Evolutionary conservation across 805 yeast genomes (phyloP).

Genomic region (Metschnikowia gelsemii): DNA sequence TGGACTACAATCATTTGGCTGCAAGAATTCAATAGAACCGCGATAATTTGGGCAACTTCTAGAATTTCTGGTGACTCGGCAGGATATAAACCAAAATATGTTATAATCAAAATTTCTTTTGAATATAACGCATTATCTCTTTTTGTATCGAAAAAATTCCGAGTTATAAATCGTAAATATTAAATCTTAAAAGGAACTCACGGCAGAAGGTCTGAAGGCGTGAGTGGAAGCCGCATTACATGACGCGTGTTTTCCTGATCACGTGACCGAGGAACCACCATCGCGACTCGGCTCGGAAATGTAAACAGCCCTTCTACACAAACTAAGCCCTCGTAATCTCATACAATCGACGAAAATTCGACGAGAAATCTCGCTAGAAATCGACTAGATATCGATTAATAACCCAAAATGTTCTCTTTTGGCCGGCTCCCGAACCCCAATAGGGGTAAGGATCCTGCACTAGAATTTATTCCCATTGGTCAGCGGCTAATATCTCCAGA

Average conservation of each 20-base stretch:
- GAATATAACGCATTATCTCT: too few relatives aligned
- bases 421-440: conserved; percentile 20
- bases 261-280: conserved; percentile 4
- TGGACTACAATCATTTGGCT: too few relatives aligned
- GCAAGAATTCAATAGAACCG: background rate
- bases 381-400: background rate
- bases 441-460: conserved; percentile 18
- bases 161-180: too few relatives aligned
- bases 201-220: too few relatives aligned
- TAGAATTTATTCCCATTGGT: conserved; percentile 30
- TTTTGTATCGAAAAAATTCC: too few relatives aligned
- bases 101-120: too few relatives aligned
- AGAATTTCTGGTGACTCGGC: background rate
- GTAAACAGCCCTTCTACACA: conserved; percentile 2
- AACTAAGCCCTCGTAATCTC: too few relatives aligned
- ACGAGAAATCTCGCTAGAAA: background rate
- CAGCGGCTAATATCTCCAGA: conserved; percentile 15
- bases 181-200: too few relatives aligned
- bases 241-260: too few relatives aligned
- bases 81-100: background rate
- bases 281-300: background rate
- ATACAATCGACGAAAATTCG: background rate
- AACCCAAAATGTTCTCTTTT: conserved; percentile 21
- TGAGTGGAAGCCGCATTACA: too few relatives aligned
- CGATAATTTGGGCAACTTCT: background rate